These are phyloP conservation scores for Pyrrhoderma lamaoense DNA, from an alignment of 1,284 basidiomycete species.

Conservation along the genomic window DNA sequence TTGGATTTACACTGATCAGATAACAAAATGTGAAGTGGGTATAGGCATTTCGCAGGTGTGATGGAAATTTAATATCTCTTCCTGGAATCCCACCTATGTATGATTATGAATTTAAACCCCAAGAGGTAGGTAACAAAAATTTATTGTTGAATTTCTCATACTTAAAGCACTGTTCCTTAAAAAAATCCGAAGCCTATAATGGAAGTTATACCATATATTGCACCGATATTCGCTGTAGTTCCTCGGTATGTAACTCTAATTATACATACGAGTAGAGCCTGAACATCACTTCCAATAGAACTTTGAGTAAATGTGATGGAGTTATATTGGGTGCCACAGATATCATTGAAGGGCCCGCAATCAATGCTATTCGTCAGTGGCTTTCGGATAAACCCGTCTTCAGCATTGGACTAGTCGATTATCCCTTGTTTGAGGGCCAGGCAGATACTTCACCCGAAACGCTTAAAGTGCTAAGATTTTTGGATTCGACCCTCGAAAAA, in stretches of 20 bases:
- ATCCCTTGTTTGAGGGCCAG: not conserved
- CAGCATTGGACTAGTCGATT: constrained; percentile 1
- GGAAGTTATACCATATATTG: not conserved
- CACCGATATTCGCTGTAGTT: not conserved
- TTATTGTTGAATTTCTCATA: not conserved
- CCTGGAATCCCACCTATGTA: constrained; percentile 13
- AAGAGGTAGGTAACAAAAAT: not conserved
- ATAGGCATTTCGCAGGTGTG: constrained; percentile 1
- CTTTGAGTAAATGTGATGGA: constrained; percentile 12
- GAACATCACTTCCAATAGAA: not conserved
- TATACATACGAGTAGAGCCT: not conserved
- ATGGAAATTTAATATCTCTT: constrained; percentile 2
- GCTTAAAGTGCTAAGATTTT: not conserved
- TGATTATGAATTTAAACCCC: constrained; percentile 10
- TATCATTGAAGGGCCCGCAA: not conserved
- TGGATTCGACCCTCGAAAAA: constrained; percentile 6
- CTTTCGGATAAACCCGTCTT: constrained; percentile 3
- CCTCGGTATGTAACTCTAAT: not conserved
- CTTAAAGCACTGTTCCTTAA: not conserved
- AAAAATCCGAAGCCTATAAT: not conserved
- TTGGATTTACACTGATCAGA: not conserved
- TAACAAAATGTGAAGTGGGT: not conserved
- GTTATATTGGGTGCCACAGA: not conserved
- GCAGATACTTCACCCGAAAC: not conserved
- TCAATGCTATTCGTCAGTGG: constrained; percentile 3